Conservation (phyloP, 352 stramenopile species). For the Phytophthora palmivora region DNA sequence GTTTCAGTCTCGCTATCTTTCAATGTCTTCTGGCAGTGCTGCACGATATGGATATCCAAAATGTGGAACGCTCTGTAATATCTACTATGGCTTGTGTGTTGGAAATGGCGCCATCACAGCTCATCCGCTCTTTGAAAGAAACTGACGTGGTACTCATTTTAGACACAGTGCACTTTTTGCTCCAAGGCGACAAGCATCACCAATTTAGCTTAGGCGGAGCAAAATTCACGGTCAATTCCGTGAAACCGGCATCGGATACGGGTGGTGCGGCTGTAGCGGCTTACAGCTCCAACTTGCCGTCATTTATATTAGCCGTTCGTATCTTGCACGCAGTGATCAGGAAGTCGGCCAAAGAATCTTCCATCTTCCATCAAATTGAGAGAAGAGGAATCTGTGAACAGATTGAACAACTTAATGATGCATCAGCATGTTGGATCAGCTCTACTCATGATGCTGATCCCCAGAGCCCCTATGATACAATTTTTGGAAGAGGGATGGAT, state of each 20-base stretch:
- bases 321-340: constrained; percentile 76
- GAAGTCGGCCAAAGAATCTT: constrained; percentile 63
- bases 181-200: constrained; percentile 54
- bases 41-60: constrained; percentile 68
- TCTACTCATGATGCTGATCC: constrained; percentile 16
- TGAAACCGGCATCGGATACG: neutral
- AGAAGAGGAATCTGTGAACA: constrained; percentile 80
- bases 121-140: constrained; percentile 59
- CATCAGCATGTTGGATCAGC: constrained; percentile 46
- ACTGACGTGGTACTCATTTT: constrained; percentile 67
- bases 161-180: constrained; percentile 71
- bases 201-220: constrained; percentile 11
- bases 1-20: constrained; percentile 56
- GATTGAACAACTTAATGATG: constrained; percentile 64
- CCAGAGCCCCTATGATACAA: constrained; percentile 40
- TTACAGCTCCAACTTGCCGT: constrained; percentile 53
- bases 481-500: constrained; percentile 60
- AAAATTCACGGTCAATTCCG: neutral
- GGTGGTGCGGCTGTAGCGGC: constrained; percentile 11
- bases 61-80: constrained; percentile 67
- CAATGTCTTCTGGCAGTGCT: constrained; percentile 60
- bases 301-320: constrained; percentile 75
- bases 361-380: constrained; percentile 85
- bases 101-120: constrained; percentile 73
- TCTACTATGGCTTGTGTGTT: constrained; percentile 71